Percentiles rank a stretch among this genome's conserved stretches.
Conservation (phyloP, 2,329 filamentous ascomycete genomes). For the Metarhizium humberi region DNA sequence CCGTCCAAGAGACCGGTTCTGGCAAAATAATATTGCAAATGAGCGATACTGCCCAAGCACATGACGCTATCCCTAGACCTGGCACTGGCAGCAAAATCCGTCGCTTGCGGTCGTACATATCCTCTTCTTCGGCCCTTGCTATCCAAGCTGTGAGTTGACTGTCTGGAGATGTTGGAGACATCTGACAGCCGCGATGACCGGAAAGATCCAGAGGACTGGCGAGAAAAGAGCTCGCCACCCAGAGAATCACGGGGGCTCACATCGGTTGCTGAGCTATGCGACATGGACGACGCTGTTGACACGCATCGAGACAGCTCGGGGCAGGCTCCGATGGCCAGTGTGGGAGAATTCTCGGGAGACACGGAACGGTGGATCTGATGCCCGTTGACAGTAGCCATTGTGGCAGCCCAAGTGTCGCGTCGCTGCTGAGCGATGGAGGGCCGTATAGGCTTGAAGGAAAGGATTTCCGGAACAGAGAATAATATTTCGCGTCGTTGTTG, state of each 20-base stretch:
- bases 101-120: constrained; percentile 80
- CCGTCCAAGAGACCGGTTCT: constrained; percentile 87
- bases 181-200: constrained; percentile 36
- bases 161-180: constrained; percentile 27
- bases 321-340: constrained; percentile 50
- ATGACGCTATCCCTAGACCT: constrained; percentile 88
- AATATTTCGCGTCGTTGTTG: background rate
- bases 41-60: constrained; percentile 91
- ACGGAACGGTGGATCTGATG: constrained; percentile 18
- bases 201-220: constrained; percentile 55
- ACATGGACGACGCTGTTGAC: constrained; percentile 53
- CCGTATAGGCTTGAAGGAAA: background rate
- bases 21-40: constrained; percentile 97
- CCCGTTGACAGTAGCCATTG: constrained; percentile 25
- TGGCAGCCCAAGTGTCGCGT: background rate
- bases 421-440: background rate
- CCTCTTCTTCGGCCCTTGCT: constrained; percentile 53
- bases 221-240: constrained; percentile 42
- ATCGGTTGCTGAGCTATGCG: constrained; percentile 44
- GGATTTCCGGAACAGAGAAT: background rate
- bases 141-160: constrained; percentile 36
- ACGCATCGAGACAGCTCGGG: constrained; percentile 53
- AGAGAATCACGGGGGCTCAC: constrained; percentile 43
- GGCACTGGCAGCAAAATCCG: constrained; percentile 83
- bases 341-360: constrained; percentile 54